Base-by-base conservation (phyloP, 306 rosid species). In the Cajanus cajan region DNA sequence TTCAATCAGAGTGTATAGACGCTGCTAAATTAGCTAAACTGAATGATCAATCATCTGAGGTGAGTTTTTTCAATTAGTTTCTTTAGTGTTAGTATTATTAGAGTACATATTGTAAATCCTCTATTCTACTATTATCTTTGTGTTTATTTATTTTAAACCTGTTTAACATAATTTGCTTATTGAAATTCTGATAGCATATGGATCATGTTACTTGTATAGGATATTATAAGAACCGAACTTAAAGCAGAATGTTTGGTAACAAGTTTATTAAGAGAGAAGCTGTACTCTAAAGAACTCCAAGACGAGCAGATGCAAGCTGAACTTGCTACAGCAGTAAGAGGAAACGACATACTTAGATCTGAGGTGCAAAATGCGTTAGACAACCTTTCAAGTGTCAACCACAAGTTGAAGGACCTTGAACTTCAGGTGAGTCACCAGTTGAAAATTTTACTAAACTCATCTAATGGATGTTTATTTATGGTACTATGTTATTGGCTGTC, bases 241-340 rank as follows among this genome's bases (percentile, higher is more conserved):
- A 89, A 88, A 88, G 91, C 97, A 11, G 99, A 96, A 85, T 82
- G 92, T 71, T 80, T 93, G 83, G 67, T 96, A 8, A 88, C 99
- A 24, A 87, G 93, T 68, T 73, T 93, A 52, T 85, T 96, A 73
- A 85, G 89, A 82, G 98, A 96, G 83, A 96, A 90, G 82, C 77
- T 96, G 73, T 87, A 84, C 73, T 90, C 98, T 57, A 96, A 91
- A 82, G 97, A 96, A 81, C 90, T 87, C 63, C 89, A 90, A 87
- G 88, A 83, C 71, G 99, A 93, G 87, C 97, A 93, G 84, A 82
- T 96, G 89, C 97, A 88, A 83, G 94, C 96, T 48, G 98, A 91
- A 83, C 84, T 96, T 74, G 98, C 94, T 61, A 82, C 99, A 40
- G 92, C 97, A 43, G 97, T 91, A 39, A 96, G 99, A 84, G 99